Evolutionary conservation across 805 yeast species (phyloP).

Genomic region (Myxozyma monticola): DNA sequence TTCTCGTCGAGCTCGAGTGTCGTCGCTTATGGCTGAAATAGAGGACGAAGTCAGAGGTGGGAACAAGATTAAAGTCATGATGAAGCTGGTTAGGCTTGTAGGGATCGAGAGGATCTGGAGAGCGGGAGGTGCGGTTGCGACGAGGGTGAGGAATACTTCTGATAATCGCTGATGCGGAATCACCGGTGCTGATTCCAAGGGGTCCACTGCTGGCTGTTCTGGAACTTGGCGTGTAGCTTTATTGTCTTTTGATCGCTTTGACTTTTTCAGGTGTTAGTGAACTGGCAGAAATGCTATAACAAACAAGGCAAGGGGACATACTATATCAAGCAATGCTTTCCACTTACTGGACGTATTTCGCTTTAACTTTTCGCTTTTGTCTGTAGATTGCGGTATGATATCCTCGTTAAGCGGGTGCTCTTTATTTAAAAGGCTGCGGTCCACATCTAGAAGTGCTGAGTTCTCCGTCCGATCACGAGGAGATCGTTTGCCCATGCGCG

Average conservation of each 20-base stretch:
- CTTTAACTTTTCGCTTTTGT: not conserved
- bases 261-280: no score
- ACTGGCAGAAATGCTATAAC: no score
- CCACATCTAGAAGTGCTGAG: not conserved
- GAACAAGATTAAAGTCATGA: not conserved
- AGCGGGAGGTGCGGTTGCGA: constrained; percentile 1
- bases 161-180: constrained; percentile 6
- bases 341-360: no score
- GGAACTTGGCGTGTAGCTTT: no score
- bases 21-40: not conserved
- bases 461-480: not conserved
- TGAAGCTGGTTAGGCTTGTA: not conserved
- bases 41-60: not conserved
- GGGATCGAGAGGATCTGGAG: constrained; percentile 4
- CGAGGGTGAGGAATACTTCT: not conserved
- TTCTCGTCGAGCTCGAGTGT: not conserved
- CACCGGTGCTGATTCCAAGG: no score
- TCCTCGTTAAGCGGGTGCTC: constrained; percentile 1
- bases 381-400: not conserved
- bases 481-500: not conserved
- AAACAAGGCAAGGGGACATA: no score
- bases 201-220: no score
- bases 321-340: no score
- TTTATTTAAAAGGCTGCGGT: not conserved
- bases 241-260: no score